Conservation (phyloP, 1,284 basidiomycete species). For the Rhodotorula sp. region DNA sequence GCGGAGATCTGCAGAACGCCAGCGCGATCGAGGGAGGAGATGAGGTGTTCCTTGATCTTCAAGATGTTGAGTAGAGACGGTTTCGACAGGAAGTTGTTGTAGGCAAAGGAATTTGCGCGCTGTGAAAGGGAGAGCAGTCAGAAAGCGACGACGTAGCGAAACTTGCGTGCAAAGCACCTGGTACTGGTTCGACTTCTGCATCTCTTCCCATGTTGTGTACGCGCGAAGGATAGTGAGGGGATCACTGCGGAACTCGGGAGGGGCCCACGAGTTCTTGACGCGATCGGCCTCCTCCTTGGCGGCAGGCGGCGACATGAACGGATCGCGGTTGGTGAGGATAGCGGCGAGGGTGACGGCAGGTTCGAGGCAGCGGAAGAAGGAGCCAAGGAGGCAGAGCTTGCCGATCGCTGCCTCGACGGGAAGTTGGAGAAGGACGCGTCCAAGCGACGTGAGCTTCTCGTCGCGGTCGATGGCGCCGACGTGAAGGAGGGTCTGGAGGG, state of each 20-base stretch:
- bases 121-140: conserved; percentile 13
- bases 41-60: conserved; percentile 77
- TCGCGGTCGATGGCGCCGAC: conserved; percentile 79
- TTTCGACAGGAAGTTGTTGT: conserved; percentile 84
- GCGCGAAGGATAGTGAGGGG: conserved; percentile 75
- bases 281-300: conserved; percentile 55
- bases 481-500: conserved; percentile 77
- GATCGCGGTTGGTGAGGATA: conserved; percentile 83
- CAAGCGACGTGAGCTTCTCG: conserved; percentile 76
- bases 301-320: conserved; percentile 73
- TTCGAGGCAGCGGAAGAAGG: conserved; percentile 91
- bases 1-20: conserved; percentile 58
- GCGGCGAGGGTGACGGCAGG: conserved; percentile 85
- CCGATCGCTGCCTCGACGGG: conserved; percentile 89
- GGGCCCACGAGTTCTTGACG: conserved; percentile 76
- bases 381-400: conserved; percentile 82
- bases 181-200: conserved; percentile 66
- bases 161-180: conserved; percentile 23
- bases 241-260: conserved; percentile 74
- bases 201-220: conserved; percentile 74
- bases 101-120: conserved; percentile 72
- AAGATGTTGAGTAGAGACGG: conserved; percentile 77
- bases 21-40: conserved; percentile 72
- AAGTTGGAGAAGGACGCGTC: conserved; percentile 80
- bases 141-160: neutral